Evolutionary conservation across 2,329 filamentous ascomycete species (phyloP).

Genomic region (Aspergillus felis): DNA sequence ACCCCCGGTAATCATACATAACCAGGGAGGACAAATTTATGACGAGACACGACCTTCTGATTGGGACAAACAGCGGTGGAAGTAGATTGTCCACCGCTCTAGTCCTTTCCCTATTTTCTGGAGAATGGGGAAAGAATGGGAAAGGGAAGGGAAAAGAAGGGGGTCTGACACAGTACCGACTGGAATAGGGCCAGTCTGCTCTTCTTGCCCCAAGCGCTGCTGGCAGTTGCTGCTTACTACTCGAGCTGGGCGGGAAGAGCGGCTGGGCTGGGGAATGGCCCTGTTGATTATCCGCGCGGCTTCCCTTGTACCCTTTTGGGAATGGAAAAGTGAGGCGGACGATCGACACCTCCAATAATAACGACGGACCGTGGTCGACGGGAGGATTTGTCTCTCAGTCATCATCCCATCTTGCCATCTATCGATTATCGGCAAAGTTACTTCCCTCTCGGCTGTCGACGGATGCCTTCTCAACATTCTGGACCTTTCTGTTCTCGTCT

Average conservation of each 20-base stretch:
- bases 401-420: neutral
- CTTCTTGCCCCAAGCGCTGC: neutral
- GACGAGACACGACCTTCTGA: conserved; percentile 35
- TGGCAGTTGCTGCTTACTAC: neutral
- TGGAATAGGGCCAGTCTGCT: neutral
- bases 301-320: conserved; percentile 7
- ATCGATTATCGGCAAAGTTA: neutral
- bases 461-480: conserved; percentile 1
- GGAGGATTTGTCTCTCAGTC: neutral
- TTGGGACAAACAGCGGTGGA: conserved; percentile 39
- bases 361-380: neutral
- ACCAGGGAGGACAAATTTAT: conserved; percentile 34
- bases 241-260: conserved; percentile 3
- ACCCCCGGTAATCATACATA: conserved; percentile 32
- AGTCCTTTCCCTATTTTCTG: neutral
- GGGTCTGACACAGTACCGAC: neutral
- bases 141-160: neutral
- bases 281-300: conserved; percentile 20
- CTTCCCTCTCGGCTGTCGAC: neutral
- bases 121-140: neutral
- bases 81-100: conserved; percentile 18
- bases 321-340: conserved; percentile 21
- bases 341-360: conserved; percentile 14
- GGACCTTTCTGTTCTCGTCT: neutral
- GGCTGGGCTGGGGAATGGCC: conserved; percentile 2